Evolutionary conservation across 2,329 filamentous ascomycete species (phyloP), one percentile per base, ranked within the genome.

Genomic region (Clonostachys byssicola): DNA sequence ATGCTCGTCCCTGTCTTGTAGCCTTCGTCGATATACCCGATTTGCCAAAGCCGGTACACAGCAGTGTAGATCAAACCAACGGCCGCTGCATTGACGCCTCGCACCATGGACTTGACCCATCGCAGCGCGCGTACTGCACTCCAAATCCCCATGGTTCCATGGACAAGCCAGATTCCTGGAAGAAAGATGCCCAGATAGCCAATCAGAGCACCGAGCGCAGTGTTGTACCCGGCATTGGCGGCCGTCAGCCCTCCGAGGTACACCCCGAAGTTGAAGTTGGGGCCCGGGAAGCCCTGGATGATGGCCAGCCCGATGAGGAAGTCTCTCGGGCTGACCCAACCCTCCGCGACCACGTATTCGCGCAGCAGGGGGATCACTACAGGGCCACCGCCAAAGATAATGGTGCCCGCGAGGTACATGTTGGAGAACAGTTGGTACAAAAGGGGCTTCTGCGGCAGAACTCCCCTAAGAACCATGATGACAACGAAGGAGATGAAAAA

Each of bases 221-320:
- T 62, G 55, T 62, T 49, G 47, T 65, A 46, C 1, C 66, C 64
- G 2, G 53, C 59, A 9, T 65, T 63, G 8, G 63, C 58, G 3
- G 77, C 63, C 0, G 76, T 70, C 6, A 83, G 60, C 0, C 67
- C 64, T 6, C 78, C 78, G 4, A 83, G 67, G 49, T 73, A 82
- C 5, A 81, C 77, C 6, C 76, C 77, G 51, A 81, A 81, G 56
- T 69, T 69, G 49, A 61, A 69, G 51, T 69, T 68, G 8, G 65
- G 66, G 1, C 66, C 66, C 0, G 86, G 86, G 48, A 89, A 86
- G 0, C 83, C 77, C 61, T 90, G 86, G 16, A 82, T 84, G 46
- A 90, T 74, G 8, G 86, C 87, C 0, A 90, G 76, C 0, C 86
- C 86, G 43, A 89, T 80, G 1, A 90, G 69, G 58, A 90, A 89